Percentiles rank a stretch among this genome's conserved stretches.
Conservation (phyloP, 352 stramenopile genomes). For the Detonula confervacea region DNA sequence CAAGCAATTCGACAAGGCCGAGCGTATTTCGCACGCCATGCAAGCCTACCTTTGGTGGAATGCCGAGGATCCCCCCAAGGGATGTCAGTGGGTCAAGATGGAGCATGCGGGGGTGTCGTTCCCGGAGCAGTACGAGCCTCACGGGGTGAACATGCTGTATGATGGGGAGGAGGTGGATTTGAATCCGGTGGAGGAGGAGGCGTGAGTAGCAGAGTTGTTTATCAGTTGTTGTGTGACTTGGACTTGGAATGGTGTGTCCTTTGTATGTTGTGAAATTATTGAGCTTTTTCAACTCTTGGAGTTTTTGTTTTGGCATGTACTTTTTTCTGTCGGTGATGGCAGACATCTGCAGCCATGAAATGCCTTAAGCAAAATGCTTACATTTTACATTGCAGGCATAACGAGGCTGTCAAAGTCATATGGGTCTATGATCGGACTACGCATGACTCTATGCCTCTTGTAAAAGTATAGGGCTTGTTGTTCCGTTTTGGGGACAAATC, state of each 20-base stretch:
- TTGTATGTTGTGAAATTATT: constrained; percentile 2
- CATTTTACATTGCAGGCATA: no score
- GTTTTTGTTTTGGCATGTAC: no score
- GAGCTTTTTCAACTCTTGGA: not conserved
- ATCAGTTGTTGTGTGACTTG: not conserved
- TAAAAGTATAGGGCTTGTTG: no score
- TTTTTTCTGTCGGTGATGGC: no score
- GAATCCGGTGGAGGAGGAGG: constrained; percentile 90
- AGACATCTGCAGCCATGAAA: no score
- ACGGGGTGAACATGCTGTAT: constrained; percentile 95
- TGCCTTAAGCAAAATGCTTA: no score
- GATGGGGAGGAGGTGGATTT: constrained; percentile 92
- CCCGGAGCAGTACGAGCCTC: constrained; percentile 93
- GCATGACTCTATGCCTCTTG: no score
- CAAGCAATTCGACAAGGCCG: constrained; percentile 93
- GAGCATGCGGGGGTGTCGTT: constrained; percentile 99
- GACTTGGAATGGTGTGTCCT: not conserved
- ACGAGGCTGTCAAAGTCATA: no score
- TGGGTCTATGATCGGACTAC: no score
- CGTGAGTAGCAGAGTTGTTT: constrained; percentile 54
- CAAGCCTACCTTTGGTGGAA: constrained; percentile 99
- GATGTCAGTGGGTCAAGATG: constrained; percentile 98
- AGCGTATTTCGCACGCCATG: constrained; percentile 95
- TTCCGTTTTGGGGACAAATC: no score
- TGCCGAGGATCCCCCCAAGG: constrained; percentile 91